phyloP scores from a whole-genome alignment of 176 grass and related monocot genomes.

The Otatea glauca region DNA sequence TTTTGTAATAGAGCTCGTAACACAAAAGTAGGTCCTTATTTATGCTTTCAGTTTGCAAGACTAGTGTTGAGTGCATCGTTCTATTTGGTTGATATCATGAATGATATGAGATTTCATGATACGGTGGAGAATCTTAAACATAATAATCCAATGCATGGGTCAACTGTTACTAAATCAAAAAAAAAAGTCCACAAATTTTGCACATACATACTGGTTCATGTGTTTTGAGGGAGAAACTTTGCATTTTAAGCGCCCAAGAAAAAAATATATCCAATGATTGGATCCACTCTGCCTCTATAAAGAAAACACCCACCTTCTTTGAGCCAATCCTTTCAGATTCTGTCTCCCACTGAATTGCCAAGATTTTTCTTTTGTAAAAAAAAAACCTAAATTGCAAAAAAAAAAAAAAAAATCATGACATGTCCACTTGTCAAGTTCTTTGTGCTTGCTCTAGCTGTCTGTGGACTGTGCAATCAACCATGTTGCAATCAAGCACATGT shows the following conservation, averaged over 20 bases:
- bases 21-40: background rate
- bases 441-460: background rate
- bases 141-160: conserved; percentile 9
- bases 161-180: conserved; percentile 24
- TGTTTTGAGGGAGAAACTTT: background rate
- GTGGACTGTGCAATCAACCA: background rate
- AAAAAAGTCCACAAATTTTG: background rate
- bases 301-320: background rate
- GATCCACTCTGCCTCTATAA: background rate
- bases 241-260: background rate
- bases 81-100: conserved; percentile 2
- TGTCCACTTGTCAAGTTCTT: background rate
- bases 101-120: conserved; percentile 12
- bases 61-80: conserved; percentile 5
- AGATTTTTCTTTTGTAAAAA: background rate
- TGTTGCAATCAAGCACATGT: background rate
- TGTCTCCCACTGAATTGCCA: background rate
- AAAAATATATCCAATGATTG: conserved; percentile 26
- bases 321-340: conserved; percentile 11
- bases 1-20: background rate
- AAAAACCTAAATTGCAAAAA: background rate
- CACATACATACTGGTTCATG: conserved; percentile 15
- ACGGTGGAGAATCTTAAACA: conserved; percentile 28
- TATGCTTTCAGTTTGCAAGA: background rate
- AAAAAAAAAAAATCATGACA: no score